phyloP scores from a whole-genome alignment of 2,329 filamentous ascomycete species.

The Samsoniella hepiali region DNA sequence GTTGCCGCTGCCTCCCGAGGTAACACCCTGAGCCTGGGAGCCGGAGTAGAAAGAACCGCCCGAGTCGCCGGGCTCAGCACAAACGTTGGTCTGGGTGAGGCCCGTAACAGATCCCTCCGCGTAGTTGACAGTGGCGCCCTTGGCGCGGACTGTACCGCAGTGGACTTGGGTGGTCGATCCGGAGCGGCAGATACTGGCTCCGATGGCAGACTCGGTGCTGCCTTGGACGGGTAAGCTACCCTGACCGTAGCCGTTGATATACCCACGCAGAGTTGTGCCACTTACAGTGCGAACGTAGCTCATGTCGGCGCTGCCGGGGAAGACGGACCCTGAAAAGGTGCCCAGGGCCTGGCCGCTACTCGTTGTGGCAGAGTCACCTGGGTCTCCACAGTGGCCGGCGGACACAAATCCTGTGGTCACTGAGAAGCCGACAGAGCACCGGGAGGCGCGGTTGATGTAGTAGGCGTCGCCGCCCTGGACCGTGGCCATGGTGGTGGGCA shows the following conservation, averaged over 20 bases:
- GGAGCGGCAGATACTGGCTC: conserved; percentile 39
- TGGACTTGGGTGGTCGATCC: conserved; percentile 39
- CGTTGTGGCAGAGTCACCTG: conserved; percentile 32
- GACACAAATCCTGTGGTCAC: conserved; percentile 40
- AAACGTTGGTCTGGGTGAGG: conserved; percentile 39
- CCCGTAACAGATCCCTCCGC: conserved; percentile 38
- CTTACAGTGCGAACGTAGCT: conserved; percentile 34
- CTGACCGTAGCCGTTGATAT: conserved; percentile 35
- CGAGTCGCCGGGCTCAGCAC: conserved; percentile 41
- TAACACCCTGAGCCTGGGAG: conserved; percentile 41
- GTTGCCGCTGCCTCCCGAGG: conserved; percentile 39
- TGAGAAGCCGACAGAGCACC: conserved; percentile 40
- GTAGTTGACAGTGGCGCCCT: conserved; percentile 38
- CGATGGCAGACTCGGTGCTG: conserved; percentile 36
- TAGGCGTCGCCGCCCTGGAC: conserved; percentile 38
- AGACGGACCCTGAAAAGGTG: conserved; percentile 36
- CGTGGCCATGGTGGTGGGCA: conserved; percentile 36
- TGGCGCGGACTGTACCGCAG: conserved; percentile 36
- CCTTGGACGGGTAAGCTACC: conserved; percentile 34
- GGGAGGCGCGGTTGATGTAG: conserved; percentile 31
- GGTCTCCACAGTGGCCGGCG: conserved; percentile 38
- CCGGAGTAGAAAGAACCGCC: conserved; percentile 40
- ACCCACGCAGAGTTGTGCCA: conserved; percentile 33
- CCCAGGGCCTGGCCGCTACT: conserved; percentile 31
- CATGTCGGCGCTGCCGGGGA: conserved; percentile 40